These are phyloP conservation scores for Fimicolochytrium jonesii DNA, from an alignment of 192 early-diverging fungal genomes.

Conservation along the genomic window DNA sequence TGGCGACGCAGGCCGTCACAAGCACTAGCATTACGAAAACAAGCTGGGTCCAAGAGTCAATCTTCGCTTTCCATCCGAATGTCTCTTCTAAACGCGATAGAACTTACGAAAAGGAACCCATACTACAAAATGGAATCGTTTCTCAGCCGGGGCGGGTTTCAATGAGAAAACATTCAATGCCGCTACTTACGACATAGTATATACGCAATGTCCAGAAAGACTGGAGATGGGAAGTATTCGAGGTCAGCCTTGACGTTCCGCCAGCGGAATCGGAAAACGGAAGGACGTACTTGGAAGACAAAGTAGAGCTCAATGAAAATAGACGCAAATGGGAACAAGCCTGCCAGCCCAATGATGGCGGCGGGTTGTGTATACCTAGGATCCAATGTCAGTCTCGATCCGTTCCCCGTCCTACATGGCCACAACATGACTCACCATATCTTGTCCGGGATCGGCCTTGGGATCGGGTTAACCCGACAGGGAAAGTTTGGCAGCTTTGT, in stretches of 20 bases:
- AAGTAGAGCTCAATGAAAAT: conserved; percentile 98
- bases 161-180: not conserved
- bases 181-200: conserved; percentile 67
- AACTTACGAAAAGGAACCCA: conserved; percentile 69
- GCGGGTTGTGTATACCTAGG: conserved; percentile 60
- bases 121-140: not conserved
- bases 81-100: no score
- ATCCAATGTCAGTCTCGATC: no score
- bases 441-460: conserved; percentile 87
- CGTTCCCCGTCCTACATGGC: no score
- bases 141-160: not conserved
- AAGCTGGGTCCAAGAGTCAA: no score
- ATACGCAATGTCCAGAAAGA: conserved; percentile 87
- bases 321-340: conserved; percentile 85
- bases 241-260: not conserved
- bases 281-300: conserved; percentile 54
- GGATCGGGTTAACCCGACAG: conserved; percentile 88
- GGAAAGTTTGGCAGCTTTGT: conserved; percentile 61
- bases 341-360: conserved; percentile 72
- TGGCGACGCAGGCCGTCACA: conserved; percentile 80
- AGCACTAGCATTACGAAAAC: conserved; percentile 82
- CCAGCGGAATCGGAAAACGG: not conserved
- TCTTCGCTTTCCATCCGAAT: no score
- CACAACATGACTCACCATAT: conserved; percentile 57
- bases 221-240: conserved; percentile 36